Evolutionary conservation across 805 yeast genomes (phyloP).

Genomic region (Metschnikowia dekortorum): DNA sequence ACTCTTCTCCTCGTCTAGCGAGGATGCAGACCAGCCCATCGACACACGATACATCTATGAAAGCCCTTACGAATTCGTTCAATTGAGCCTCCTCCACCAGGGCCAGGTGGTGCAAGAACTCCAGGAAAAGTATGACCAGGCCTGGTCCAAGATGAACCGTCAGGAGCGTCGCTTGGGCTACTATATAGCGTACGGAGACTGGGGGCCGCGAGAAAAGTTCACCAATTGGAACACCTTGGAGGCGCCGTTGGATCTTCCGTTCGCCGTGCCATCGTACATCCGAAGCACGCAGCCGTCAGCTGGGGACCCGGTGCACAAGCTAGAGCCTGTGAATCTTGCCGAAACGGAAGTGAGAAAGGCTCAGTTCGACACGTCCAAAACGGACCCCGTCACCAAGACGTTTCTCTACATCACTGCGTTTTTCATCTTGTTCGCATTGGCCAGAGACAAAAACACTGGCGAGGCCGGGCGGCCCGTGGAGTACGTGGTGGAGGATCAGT

Average conservation of each 20-base stretch:
- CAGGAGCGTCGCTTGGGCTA: constrained; percentile 55
- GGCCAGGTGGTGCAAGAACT: constrained; percentile 53
- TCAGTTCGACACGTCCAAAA: constrained; percentile 43
- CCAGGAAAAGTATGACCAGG: constrained; percentile 45
- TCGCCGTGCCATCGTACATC: constrained; percentile 37
- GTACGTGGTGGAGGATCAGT: constrained; percentile 34
- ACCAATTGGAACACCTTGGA: constrained; percentile 39
- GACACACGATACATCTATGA: constrained; percentile 41
- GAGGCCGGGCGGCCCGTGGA: constrained; percentile 41
- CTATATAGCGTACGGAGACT: constrained; percentile 62
- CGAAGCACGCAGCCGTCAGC: constrained; percentile 22
- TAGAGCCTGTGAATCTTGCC: constrained; percentile 39
- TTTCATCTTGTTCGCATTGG: constrained; percentile 48
- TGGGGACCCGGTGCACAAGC: constrained; percentile 22
- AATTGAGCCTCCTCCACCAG: constrained; percentile 46
- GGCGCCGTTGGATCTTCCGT: constrained; percentile 60
- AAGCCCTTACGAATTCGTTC: constrained; percentile 31
- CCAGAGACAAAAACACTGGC: constrained; percentile 51
- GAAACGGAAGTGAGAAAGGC: constrained; percentile 42
- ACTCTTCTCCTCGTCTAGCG: constrained; percentile 37
- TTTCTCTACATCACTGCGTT: constrained; percentile 47
- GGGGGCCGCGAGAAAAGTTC: constrained; percentile 65
- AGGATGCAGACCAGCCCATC: constrained; percentile 42
- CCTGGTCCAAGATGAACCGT: constrained; percentile 50
- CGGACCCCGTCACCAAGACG: constrained; percentile 56